Conservation (phyloP, 306 rosid species). For the Ziziphus jujuba region DNA sequence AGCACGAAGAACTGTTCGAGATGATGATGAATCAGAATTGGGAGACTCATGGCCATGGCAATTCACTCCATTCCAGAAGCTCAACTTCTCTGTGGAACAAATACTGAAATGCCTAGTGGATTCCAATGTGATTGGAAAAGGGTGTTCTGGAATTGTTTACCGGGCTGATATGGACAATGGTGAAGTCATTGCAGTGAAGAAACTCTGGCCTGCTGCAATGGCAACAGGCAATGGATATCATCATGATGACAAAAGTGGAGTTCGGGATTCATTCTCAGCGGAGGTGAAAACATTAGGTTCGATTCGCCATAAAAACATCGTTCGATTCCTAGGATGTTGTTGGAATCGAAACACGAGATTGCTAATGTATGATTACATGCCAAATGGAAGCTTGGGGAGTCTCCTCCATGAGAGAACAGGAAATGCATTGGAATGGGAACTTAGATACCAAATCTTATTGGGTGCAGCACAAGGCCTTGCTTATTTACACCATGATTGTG, state of each 20-base stretch:
- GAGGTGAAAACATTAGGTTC: slow-evolving; percentile 86
- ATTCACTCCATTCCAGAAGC: slow-evolving; percentile 88
- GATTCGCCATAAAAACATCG: slow-evolving; percentile 93
- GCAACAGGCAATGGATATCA: slow-evolving; percentile 46
- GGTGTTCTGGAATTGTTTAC: slow-evolving; percentile 89
- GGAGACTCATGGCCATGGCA: slow-evolving; percentile 94
- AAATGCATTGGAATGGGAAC: slow-evolving; percentile 85
- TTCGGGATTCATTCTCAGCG: slow-evolving; percentile 77
- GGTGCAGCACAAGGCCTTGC: slow-evolving; percentile 96
- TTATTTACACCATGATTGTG: slow-evolving; percentile 95
- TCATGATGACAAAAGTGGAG: slow-evolving; percentile 60
- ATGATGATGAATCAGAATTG: slow-evolving; percentile 70
- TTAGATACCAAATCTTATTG: slow-evolving; percentile 72
- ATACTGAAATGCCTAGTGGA: slow-evolving; percentile 70
- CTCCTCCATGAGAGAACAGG: slow-evolving; percentile 83
- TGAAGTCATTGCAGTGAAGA: slow-evolving; percentile 88
- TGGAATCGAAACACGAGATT: slow-evolving; percentile 72
- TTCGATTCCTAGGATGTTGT: slow-evolving; percentile 80
- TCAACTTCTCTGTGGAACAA: slow-evolving; percentile 76
- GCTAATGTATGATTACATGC: slow-evolving; percentile 91
- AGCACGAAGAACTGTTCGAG: slow-evolving; percentile 53
- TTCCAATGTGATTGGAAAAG: slow-evolving; percentile 80
- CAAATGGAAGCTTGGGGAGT: slow-evolving; percentile 85
- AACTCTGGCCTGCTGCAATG: slow-evolving; percentile 72
- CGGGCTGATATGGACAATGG: slow-evolving; percentile 76